These are phyloP conservation scores for Paramecium sonneborni DNA, from an alignment of 73 alveolate genomes.

Conservation along the genomic window DNA sequence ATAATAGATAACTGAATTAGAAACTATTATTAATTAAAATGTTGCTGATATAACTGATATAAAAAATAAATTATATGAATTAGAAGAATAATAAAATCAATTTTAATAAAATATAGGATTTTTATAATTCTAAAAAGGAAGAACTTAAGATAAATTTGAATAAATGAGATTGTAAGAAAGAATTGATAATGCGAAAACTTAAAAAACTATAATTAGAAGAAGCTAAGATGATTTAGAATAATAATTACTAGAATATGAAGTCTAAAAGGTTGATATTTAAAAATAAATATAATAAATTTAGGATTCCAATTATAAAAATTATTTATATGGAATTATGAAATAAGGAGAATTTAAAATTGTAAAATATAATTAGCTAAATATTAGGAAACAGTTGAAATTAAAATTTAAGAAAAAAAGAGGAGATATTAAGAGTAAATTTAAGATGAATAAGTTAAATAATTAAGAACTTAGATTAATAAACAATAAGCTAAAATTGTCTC, in stretches of 20 bases:
- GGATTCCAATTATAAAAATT: neutral
- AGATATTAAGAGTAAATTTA: neutral
- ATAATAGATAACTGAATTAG: neutral
- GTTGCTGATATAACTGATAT: neutral
- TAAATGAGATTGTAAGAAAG: slow-evolving; percentile 42
- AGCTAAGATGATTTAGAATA: slow-evolving; percentile 12
- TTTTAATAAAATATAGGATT: neutral
- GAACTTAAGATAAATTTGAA: slow-evolving; percentile 23
- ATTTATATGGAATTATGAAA: neutral
- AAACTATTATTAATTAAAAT: neutral
- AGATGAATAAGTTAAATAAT: slow-evolving; percentile 28
- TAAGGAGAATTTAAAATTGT: slow-evolving; percentile 31
- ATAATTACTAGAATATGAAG: slow-evolving; percentile 26
- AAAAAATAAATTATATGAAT: slow-evolving; percentile 1
- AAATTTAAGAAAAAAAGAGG: neutral
- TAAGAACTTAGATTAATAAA: neutral
- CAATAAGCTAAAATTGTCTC: neutral
- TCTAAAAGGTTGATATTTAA: neutral
- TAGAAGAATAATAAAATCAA: slow-evolving; percentile 13
- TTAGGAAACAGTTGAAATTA: neutral
- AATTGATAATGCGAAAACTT: slow-evolving; percentile 29
- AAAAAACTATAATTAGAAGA: neutral
- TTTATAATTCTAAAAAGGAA: neutral
- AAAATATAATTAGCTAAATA: neutral
- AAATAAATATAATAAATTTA: neutral